These are phyloP conservation scores for Tylopilus plumbeoviolaceoides DNA, from an alignment of 768 basidiomycete species.

Conservation along the genomic window DNA sequence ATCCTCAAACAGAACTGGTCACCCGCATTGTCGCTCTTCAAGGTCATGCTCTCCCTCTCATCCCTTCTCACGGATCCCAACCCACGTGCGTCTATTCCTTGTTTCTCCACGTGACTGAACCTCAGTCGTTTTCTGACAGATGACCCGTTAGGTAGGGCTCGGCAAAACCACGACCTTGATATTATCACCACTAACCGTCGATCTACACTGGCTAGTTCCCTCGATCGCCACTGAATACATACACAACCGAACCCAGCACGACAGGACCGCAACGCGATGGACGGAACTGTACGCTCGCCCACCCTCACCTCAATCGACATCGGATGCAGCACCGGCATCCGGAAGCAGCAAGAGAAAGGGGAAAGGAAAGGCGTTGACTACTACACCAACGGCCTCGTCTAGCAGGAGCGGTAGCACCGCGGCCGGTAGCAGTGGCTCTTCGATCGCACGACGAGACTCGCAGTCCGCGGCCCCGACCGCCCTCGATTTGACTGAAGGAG, in stretches of 20 bases:
- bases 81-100: conserved; percentile 56
- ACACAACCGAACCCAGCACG: conserved; percentile 65
- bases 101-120: neutral
- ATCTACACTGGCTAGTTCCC: conserved; percentile 43
- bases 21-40: conserved; percentile 88
- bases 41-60: conserved; percentile 90
- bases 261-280: conserved; percentile 76
- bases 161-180: neutral
- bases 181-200: neutral
- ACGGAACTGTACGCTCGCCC: conserved; percentile 66
- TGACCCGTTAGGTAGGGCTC: conserved; percentile 60
- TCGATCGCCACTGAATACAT: conserved; percentile 67
- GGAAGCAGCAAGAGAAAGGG: conserved; percentile 30
- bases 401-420: neutral
- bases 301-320: conserved; percentile 16
- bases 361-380: conserved; percentile 29
- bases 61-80: conserved; percentile 93
- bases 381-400: conserved; percentile 1
- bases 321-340: conserved; percentile 10
- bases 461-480: conserved; percentile 25
- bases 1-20: conserved; percentile 95
- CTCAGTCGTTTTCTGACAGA: conserved; percentile 39
- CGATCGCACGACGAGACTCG: conserved; percentile 13
- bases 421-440: conserved; percentile 13
- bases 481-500: conserved; percentile 32